Conservation (phyloP, 352 stramenopile species). For the Phytophthora melonis region DNA sequence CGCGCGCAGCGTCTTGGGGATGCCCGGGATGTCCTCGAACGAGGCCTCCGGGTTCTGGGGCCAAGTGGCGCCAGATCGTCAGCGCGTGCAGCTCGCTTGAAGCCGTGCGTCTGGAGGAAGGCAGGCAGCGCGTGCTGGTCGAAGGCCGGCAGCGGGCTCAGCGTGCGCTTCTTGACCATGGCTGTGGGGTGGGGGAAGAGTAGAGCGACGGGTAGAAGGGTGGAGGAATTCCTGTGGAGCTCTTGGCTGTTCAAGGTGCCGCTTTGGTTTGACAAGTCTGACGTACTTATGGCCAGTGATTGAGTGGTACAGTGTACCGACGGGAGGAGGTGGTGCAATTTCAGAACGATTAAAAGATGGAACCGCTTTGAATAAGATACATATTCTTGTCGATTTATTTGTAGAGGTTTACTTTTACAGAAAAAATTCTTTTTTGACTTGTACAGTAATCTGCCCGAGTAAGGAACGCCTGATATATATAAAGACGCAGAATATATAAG, state of each 20-base stretch:
- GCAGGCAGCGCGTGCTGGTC: slow-evolving; percentile 72
- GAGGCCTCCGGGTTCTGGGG: slow-evolving; percentile 61
- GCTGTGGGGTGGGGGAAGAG: neutral
- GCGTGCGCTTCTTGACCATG: slow-evolving; percentile 89
- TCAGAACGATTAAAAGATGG: too few species aligned
- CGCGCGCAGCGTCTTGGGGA: slow-evolving; percentile 66
- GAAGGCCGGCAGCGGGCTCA: slow-evolving; percentile 78
- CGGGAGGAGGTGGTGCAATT: neutral
- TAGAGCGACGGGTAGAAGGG: neutral
- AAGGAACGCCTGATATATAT: too few species aligned
- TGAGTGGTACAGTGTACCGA: neutral
- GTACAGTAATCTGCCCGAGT: too few species aligned
- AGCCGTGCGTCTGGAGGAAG: slow-evolving; percentile 70
- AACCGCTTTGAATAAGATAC: neutral
- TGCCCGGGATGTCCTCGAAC: slow-evolving; percentile 68
- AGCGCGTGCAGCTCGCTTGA: slow-evolving; percentile 83
- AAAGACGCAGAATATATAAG: too few species aligned
- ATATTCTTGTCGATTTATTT: too few species aligned
- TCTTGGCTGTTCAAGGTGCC: neutral
- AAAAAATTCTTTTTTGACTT: too few species aligned
- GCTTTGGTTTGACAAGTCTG: neutral
- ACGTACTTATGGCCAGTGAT: neutral
- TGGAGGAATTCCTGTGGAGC: neutral
- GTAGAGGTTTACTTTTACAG: too few species aligned
- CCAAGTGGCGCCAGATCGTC: slow-evolving; percentile 81